Conservation (phyloP, 1,139 yeast genomes). For the Scheffersomyces quercinus region DNA sequence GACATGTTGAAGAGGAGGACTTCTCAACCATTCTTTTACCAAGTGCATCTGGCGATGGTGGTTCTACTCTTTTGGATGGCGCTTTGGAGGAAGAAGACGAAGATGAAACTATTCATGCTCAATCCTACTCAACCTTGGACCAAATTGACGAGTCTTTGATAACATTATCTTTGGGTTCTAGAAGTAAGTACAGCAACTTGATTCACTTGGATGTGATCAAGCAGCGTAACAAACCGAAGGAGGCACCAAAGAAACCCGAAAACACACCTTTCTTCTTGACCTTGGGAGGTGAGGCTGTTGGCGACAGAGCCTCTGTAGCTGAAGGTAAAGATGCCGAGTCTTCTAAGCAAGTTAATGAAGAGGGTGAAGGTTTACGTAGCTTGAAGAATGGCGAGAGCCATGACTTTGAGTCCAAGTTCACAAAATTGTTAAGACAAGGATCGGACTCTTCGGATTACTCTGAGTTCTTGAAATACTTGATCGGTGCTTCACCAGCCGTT, state of each 20-base stretch:
- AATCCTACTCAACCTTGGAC: constrained; percentile 54
- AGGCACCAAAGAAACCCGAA: constrained; percentile 84
- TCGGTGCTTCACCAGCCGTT: constrained; percentile 71
- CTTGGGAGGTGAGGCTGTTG: constrained; percentile 62
- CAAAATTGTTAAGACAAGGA: constrained; percentile 61
- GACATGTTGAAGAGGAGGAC: constrained; percentile 74
- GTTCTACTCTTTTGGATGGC: constrained; percentile 73
- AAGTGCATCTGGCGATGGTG: constrained; percentile 82
- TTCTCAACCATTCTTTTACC: constrained; percentile 65
- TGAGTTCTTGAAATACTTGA: constrained; percentile 55
- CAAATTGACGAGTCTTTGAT: constrained; percentile 65
- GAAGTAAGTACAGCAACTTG: constrained; percentile 76
- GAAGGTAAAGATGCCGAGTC: constrained; percentile 38
- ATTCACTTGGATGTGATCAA: constrained; percentile 81
- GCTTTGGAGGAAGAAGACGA: constrained; percentile 51
- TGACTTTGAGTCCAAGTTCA: constrained; percentile 73
- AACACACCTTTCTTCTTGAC: constrained; percentile 81
- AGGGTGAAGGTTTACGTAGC: constrained; percentile 22
- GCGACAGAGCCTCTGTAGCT: constrained; percentile 67
- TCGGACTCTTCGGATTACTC: constrained; percentile 38
- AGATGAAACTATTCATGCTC: constrained; percentile 23
- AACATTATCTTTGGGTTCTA: constrained; percentile 76
- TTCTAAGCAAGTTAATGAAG: constrained; percentile 11
- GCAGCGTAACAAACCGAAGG: constrained; percentile 85
- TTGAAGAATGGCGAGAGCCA: constrained; percentile 26